These are phyloP conservation scores for Capsicum pubescens DNA, from an alignment of 257 asterid genomes.

Conservation along the genomic window DNA sequence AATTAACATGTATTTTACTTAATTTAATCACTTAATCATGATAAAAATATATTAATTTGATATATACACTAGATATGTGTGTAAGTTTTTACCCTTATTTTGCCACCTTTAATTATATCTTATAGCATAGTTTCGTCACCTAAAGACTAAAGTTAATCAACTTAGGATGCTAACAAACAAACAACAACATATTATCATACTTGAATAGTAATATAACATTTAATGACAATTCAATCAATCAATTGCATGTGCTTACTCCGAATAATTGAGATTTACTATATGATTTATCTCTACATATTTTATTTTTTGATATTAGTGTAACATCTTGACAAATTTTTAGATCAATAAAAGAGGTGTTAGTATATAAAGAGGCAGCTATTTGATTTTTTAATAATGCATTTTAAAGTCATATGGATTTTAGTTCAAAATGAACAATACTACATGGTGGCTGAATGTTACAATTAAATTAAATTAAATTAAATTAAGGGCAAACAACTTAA, in stretches of 20 bases:
- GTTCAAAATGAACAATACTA: too few relatives aligned
- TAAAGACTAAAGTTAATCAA: neutral
- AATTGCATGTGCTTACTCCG: neutral
- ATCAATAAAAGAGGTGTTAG: neutral
- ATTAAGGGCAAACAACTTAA: too few relatives aligned
- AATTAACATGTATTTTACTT: too few relatives aligned
- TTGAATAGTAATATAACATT: neutral
- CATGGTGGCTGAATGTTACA: neutral
- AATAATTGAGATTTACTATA: neutral
- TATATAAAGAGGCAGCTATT: neutral
- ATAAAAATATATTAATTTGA: too few relatives aligned
- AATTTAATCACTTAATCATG: too few relatives aligned
- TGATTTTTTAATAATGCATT: neutral
- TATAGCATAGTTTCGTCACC: neutral
- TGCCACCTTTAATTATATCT: neutral
- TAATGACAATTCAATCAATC: neutral
- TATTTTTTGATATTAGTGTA: neutral
- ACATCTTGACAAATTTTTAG: neutral
- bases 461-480: neutral
- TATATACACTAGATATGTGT: too few relatives aligned
- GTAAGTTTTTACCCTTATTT: neutral
- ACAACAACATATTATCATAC: neutral
- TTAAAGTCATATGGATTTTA: too few relatives aligned
- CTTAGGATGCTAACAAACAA: neutral
- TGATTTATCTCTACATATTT: neutral